Conservation (phyloP, 768 basidiomycete species). For the Neoboletus subvelutipes region DNA sequence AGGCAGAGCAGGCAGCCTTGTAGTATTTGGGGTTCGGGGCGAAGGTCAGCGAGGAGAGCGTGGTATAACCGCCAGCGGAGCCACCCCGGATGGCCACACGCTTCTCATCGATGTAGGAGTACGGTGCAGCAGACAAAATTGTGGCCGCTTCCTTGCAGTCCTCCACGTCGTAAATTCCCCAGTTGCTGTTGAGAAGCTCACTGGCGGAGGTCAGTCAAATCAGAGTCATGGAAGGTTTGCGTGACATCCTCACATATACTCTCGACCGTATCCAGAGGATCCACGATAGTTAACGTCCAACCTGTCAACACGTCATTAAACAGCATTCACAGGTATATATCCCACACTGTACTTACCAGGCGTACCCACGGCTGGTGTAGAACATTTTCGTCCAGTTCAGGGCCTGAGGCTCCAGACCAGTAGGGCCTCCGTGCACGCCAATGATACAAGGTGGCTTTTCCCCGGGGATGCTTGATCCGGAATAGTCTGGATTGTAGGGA, state of each 20-base stretch:
- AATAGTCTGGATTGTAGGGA: conserved; percentile 60
- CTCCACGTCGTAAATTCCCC: conserved; percentile 75
- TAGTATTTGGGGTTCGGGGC: conserved; percentile 45
- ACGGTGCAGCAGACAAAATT: conserved; percentile 23
- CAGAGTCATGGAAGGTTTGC: no score
- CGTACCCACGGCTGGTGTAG: no score
- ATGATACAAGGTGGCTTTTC: conserved; percentile 69
- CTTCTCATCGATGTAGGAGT: no score
- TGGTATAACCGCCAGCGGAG: no score
- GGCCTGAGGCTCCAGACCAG: no score
- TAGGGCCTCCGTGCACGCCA: conserved; percentile 63
- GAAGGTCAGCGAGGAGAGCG: no score
- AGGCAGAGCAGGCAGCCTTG: conserved; percentile 60
- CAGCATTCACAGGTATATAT: not conserved
- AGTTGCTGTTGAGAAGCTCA: conserved; percentile 56
- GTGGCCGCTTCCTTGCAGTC: conserved; percentile 45
- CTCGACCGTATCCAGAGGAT: conserved; percentile 67
- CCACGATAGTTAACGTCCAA: conserved; percentile 77
- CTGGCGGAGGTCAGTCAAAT: conserved; percentile 18
- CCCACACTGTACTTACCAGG: no score
- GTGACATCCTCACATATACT: conserved; percentile 11
- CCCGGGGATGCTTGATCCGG: conserved; percentile 35
- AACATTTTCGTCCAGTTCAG: no score
- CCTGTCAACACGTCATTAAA: conserved; percentile 35
- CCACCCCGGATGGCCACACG: no score